Base-by-base conservation (phyloP, 495 filamentous ascomycete genomes). In the Trichocladium antarcticum region DNA sequence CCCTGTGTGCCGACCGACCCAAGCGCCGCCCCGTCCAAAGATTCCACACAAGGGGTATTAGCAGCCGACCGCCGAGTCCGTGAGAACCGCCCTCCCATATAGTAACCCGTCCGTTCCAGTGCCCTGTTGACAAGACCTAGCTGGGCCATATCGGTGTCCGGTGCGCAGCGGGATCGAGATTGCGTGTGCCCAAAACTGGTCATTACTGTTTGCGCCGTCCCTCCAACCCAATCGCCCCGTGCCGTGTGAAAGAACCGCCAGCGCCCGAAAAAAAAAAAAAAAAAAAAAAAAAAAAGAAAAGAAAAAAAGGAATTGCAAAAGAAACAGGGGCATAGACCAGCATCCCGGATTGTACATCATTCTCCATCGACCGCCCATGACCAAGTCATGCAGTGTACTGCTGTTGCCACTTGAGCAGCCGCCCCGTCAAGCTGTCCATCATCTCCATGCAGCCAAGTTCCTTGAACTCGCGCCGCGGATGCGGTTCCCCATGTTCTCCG, bases 381-480 rank as follows among this genome's bases (percentile, higher is more conserved):
- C 31, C 24, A 8, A 27, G 24, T 61, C 50, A 71, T 11, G 53
- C 42, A 21, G 61, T 43, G 50, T 74, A 77, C 54, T 75, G 68
- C 47, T 81, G 78, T 65, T 89, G 84, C 84, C 84, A 89, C 56
- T 85, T 83, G 50, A 89, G 74, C 51, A 89, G 61, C 59, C 84
- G 74, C 45, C 82, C 76, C 27, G 82, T 87, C 61, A 89, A 67
- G 54, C 77, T 75, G 62, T 87, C 84, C 84, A 87, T 89, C 84
- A 87, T 89, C 59, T 86, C 83, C 42, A 85, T 62, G 59, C 80
- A 84, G 48, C 70, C 79, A 41, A 87, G 61, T 12, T 81, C 78
- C 46, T 77, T 81, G 62, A 87, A 89, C 3, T 82, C 70, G 38
- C 54, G 60, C 38, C 68, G 75, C 37, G 68, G 47, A 1, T 35